Base-by-base conservation (phyloP, 768 basidiomycete genomes). In the Mycena maculata region DNA sequence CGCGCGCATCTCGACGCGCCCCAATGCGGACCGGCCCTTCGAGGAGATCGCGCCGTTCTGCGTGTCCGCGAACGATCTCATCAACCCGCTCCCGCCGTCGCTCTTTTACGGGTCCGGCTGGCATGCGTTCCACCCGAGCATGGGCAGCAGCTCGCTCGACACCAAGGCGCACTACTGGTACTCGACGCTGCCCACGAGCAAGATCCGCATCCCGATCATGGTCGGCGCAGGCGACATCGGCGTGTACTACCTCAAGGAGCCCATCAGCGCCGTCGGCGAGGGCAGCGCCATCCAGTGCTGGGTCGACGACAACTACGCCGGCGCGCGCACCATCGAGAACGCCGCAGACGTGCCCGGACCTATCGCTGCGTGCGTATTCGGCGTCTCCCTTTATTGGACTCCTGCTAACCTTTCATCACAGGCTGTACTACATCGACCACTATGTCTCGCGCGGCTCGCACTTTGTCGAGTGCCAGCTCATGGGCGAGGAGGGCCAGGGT, bases 81-180 rank as follows among this genome's bases (percentile, higher is more conserved):
- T 99, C 78, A 98, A 99, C 80, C 98, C 98, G 1, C 85, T 99
- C 0, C 97, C 97, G n/a, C 89, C 91, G 0, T 94, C 93, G 31
- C 80, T 98, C 71, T 99, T 99, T 82, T 93, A 92, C 67, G 98
- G 96, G 31, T 91, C 92, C 0, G 98, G 98, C 8, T 99, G 97
- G 97, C 84, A 86, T 66, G 87, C 87, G 1, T 87, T 86, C 73
- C 94, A 96, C 77, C 94, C 92, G 0, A 77, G 85, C 2, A 72
- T 78, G 47, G 78, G 73, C 28, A 79, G 76, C 23, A 77, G 84
- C 38, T 76, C 83, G 71, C 82, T 85, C 59, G 84, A 92, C 76
- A 87, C 83, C 63, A 86, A 81, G 71, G 88, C 83, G 58, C 94
- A 99, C 80, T 98, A 98, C 75, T 99, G 95, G 92, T 90, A 92